Base-by-base conservation (phyloP, 2,329 filamentous ascomycete genomes). In the Diplodia corticola region DNA sequence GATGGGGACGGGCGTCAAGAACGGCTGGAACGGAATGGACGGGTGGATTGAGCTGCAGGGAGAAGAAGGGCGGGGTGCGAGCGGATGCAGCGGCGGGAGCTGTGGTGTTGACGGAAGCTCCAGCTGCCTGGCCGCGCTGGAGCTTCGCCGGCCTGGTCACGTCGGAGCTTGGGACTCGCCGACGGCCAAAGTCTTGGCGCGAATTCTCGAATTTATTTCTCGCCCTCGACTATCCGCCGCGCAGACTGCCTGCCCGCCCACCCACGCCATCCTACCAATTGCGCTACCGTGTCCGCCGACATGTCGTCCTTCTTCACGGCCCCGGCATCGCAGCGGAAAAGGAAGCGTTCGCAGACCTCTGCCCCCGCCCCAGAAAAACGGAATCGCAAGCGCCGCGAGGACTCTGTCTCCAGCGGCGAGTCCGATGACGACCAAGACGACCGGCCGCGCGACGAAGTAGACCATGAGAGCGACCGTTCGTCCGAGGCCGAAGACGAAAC, bases 351-450 rank as follows among this genome's bases (percentile, higher is more conserved):
- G 44, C 74, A 82, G 6, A 78, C 81, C 66, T 83, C 84, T 28
- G 75, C 81, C 17, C 84, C 87, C 60, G 78, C 78, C 5, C 84
- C 87, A 1, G 88, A 88, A 77, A 90, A 89, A 74, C 82, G 86
- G 76, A 73, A 84, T 68, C 84, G 84, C 70, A 63, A 83, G 79
- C 77, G 82, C 79, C 81, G 88, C 74, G 88, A 91, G 72, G 90
- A 93, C 70, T 93, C 91, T n/a, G 94, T 96, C 78, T 96, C 92
- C 51, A 91, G 91, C 66, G 94, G 91, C 79, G 91, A 93, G 53
- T 83, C 85, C 17, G 91, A 91, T 33, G 88, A 89, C 63, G 89
- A 90, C 69, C 68, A 71, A 15, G 66, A 71, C 13, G n/a, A 28
- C 4, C 81, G 79, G 28, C 71, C 71, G 22, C 81, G 80, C 46